These are phyloP conservation scores for Hypoxylon sp. DNA, from an alignment of 2,329 filamentous ascomycete genomes.

Conservation along the genomic window DNA sequence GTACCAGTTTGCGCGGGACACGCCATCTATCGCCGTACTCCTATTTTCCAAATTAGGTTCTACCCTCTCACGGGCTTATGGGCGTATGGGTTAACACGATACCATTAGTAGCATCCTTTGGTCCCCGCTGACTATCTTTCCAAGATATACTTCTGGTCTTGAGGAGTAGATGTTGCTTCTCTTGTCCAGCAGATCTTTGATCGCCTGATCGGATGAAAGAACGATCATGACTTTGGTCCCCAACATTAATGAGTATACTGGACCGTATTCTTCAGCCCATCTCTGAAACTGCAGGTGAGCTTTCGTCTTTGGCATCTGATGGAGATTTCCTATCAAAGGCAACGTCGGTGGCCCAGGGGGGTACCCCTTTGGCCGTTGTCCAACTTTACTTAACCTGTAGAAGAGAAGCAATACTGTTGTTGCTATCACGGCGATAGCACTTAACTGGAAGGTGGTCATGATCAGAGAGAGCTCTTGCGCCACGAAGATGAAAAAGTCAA, in stretches of 20 bases:
- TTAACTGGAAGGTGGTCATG: constrained; percentile 20
- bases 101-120: constrained; percentile 45
- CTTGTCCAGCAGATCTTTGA: constrained; percentile 68
- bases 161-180: constrained; percentile 65
- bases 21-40: constrained; percentile 56
- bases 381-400: constrained; percentile 29
- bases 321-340: constrained; percentile 67
- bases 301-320: constrained; percentile 62
- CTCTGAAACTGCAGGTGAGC: constrained; percentile 64
- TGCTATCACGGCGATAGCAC: constrained; percentile 2
- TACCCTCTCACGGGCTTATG: neutral
- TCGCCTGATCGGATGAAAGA: constrained; percentile 60
- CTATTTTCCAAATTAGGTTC: constrained; percentile 36
- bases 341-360: constrained; percentile 67
- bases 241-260: constrained; percentile 66
- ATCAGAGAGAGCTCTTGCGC: neutral
- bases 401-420: constrained; percentile 21
- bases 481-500: neutral
- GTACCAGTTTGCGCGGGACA: constrained; percentile 58
- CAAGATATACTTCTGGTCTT: constrained; percentile 61
- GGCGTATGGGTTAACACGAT: neutral
- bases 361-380: constrained; percentile 51
- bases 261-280: constrained; percentile 68
- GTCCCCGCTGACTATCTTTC: constrained; percentile 51
- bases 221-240: constrained; percentile 65